phyloP scores from a whole-genome alignment of 139 green algal genomes.

The Edaphochlamys debaryana region DNA sequence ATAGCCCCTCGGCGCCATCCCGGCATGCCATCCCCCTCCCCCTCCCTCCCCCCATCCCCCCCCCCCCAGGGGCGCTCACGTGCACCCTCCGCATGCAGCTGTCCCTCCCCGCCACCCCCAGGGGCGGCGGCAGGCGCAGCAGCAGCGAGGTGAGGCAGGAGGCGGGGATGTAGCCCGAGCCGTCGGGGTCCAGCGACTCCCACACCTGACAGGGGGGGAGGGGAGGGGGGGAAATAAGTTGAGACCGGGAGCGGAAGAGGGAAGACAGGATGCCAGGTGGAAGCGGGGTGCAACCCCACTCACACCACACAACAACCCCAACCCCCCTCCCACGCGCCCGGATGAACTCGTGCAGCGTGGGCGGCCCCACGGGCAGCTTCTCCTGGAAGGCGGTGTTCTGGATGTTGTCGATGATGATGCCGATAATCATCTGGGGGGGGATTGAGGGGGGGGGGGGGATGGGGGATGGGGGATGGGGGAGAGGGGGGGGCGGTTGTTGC shows the following conservation, averaged over 20 bases:
- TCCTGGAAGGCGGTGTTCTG: slow-evolving; percentile 6
- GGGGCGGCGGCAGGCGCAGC: not conserved
- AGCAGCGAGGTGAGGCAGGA: slow-evolving; percentile 47
- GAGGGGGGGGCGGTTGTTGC: no score
- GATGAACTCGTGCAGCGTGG: not conserved
- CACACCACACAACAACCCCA: not conserved
- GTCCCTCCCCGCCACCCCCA: slow-evolving; percentile 38
- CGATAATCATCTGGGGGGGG: slow-evolving; percentile 80
- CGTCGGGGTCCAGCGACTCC: slow-evolving; percentile 63
- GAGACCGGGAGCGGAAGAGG: not conserved
- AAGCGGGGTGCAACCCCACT: not conserved
- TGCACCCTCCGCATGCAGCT: not conserved
- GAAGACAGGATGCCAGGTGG: not conserved
- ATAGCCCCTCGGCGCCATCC: no score
- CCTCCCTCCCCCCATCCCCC: no score
- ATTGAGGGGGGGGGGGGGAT: no score
- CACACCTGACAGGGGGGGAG: no score
- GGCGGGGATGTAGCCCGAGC: slow-evolving; percentile 61
- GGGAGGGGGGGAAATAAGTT: no score
- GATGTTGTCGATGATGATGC: slow-evolving; percentile 42
- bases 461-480: no score
- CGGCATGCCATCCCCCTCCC: no score
- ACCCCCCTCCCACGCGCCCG: not conserved
- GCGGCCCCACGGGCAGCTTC: not conserved
- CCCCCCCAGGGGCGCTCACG: no score